Base-by-base conservation (phyloP, 805 yeast species). In the Groenewaldozyma salmanticensis region DNA sequence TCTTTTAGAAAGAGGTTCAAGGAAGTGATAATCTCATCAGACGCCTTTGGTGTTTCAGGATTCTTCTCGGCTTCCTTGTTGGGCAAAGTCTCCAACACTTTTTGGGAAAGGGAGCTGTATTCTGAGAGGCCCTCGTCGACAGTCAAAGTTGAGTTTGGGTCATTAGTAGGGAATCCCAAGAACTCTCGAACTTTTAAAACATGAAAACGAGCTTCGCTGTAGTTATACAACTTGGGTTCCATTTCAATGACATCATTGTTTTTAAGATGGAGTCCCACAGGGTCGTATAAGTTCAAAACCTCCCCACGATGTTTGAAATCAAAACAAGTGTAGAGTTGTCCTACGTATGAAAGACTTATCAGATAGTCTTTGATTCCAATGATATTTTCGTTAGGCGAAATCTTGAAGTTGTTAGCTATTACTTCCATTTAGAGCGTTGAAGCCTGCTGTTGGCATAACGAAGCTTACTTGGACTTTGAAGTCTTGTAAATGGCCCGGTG, bases 161-260 rank as follows among this genome's bases (percentile, higher is more conserved):
- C 60, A 39, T 57, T 54, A 29, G 70, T 59, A 9, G 70, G 61
- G 24, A 69, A 61, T 27, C 71, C 72, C 43, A 72, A 69, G 48
- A 79, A 64, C 3, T 79, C 86, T 57, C 94, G 74, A 37, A 78
- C 71, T 44, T 74, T 74, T 38, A 64, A 57, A 33, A 85, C 57
- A 58, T 86, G 95, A 21, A 71, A 73, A 45, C 75, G 65, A 21
- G 82, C 78, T 22, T 70, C 64, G 33, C 71, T 66, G 55, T 74
- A 78, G 44, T 70, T 77, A 65, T 84, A 84, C 1, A 79, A 66
- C 40, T 68, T 71, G 42, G 74, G 74, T 31, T 61, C 67, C 46
- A 83, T 57, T 1, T 55, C 48, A n/a, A 75, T 51, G 9, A 54
- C 59, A 32, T 53, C 56, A 31, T 54, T 59, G n/a, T 65, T 48